Percentiles rank a stretch among this genome's conserved stretches.
These are phyloP conservation scores for Tricholoma matsutake DNA, from an alignment of 768 basidiomycete species.

Conservation along the genomic window DNA sequence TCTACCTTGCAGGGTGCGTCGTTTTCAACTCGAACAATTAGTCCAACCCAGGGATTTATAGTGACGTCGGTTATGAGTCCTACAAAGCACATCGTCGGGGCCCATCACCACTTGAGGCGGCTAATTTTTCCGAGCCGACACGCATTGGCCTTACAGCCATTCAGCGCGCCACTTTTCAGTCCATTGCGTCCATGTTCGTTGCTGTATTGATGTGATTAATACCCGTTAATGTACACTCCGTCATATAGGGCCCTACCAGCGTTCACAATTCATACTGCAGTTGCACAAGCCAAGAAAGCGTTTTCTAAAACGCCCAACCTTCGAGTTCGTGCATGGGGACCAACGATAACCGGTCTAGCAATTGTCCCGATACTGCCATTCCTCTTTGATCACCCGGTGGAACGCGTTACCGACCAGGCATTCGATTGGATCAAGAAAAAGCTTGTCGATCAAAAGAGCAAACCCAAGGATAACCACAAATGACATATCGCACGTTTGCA, in stretches of 20 bases:
- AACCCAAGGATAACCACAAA: slow-evolving; percentile 12
- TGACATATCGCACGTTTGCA: not conserved
- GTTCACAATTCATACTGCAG: slow-evolving; percentile 81
- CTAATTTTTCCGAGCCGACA: slow-evolving; percentile 65
- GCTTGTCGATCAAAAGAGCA: slow-evolving; percentile 38
- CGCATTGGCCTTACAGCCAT: slow-evolving; percentile 68
- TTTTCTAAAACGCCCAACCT: slow-evolving; percentile 58
- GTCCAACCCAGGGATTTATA: slow-evolving; percentile 14
- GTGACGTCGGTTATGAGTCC: slow-evolving; percentile 78
- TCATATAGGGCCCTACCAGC: slow-evolving; percentile 71
- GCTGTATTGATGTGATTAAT: slow-evolving; percentile 7
- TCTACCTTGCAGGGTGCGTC: slow-evolving; percentile 61
- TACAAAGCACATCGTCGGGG: slow-evolving; percentile 73
- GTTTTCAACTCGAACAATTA: not conserved
- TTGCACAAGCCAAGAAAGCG: slow-evolving; percentile 66
- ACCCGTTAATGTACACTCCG: not conserved
- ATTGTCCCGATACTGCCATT: slow-evolving; percentile 74
- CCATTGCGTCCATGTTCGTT: slow-evolving; percentile 75
- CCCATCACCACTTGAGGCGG: slow-evolving; percentile 64
- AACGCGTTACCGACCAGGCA: slow-evolving; percentile 59
- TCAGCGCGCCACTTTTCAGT: slow-evolving; percentile 78
- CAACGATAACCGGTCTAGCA: slow-evolving; percentile 69
- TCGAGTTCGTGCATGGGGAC: slow-evolving; percentile 68
- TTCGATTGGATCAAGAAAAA: slow-evolving; percentile 71
- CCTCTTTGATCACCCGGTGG: slow-evolving; percentile 78